Percentiles rank a stretch among this genome's conserved stretches.
These are phyloP conservation scores for Polygonum maritimum DNA, from an alignment of 148 eudicot genomes.

Conservation along the genomic window DNA sequence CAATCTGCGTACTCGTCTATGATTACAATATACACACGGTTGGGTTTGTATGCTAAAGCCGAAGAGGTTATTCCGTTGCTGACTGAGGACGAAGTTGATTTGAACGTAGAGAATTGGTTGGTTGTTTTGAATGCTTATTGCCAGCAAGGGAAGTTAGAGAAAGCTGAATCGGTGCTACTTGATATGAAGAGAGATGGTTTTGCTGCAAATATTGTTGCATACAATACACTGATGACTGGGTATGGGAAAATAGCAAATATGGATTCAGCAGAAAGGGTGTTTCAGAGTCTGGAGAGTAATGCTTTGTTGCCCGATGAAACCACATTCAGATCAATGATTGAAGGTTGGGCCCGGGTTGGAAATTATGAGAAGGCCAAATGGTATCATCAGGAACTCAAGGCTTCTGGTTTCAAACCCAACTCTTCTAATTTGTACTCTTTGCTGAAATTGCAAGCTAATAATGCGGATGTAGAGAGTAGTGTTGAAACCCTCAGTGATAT, in stretches of 20 bases:
- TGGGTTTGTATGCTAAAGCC: conserved; percentile 62
- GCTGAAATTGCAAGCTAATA: conserved; percentile 67
- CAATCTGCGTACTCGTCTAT: conserved; percentile 83
- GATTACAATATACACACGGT: conserved; percentile 83
- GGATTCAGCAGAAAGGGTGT: conserved; percentile 48
- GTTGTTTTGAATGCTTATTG: conserved; percentile 80
- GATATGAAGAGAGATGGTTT: conserved; percentile 60
- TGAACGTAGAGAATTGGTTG: conserved; percentile 78
- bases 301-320: conserved; percentile 77
- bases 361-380: conserved; percentile 44
- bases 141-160: conserved; percentile 73
- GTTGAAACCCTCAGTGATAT: conserved; percentile 52
- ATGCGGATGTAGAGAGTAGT: conserved; percentile 49
- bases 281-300: conserved; percentile 31
- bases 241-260: conserved; percentile 66
- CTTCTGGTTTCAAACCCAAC: conserved; percentile 53
- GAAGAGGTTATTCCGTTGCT: conserved; percentile 53
- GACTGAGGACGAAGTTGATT: conserved; percentile 42
- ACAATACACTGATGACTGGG: conserved; percentile 76
- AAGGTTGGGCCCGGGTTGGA: conserved; percentile 83
- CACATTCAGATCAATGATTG: conserved; percentile 89
- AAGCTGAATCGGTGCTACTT: conserved; percentile 47
- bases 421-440: conserved; percentile 72
- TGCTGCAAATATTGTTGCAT: conserved; percentile 63
- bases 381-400: conserved; percentile 56